phyloP scores from a whole-genome alignment of 257 asterid species.

The Mitragyna speciosa region DNA sequence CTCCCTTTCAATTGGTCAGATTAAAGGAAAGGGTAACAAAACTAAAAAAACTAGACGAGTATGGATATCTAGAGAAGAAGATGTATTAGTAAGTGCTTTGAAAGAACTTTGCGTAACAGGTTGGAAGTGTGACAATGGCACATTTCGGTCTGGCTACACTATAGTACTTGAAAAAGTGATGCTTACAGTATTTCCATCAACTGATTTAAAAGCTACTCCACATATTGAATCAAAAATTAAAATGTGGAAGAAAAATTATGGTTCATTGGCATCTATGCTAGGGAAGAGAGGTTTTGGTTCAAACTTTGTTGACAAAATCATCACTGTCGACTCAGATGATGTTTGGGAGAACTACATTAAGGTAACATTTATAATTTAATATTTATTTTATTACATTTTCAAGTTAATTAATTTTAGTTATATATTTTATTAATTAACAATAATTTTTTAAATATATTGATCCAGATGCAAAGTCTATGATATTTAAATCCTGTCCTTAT shows the following conservation, averaged over 20 bases:
- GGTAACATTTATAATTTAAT: neutral
- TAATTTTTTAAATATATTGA: neutral
- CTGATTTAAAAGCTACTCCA: neutral
- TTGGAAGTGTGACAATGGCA: neutral
- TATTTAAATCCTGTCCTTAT: neutral
- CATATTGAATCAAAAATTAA: neutral
- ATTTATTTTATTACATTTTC: no score
- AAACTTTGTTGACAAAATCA: neutral
- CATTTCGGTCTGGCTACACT: neutral
- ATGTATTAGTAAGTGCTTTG: no score
- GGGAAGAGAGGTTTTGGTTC: neutral
- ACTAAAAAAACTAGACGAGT: no score
- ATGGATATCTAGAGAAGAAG: no score
- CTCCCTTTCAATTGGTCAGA: no score
- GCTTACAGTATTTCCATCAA: neutral
- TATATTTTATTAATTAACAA: no score
- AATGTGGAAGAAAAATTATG: neutral
- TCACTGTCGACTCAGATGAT: neutral
- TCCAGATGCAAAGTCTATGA: neutral
- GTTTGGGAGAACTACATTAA: neutral
- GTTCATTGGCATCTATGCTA: neutral
- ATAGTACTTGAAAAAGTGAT: neutral
- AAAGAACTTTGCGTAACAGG: neutral
- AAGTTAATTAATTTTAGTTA: no score
- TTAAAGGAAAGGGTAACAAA: no score